These are phyloP conservation scores for Pyrenochaeta sp. DNA, from an alignment of 2,329 filamentous ascomycete genomes.

Conservation along the genomic window DNA sequence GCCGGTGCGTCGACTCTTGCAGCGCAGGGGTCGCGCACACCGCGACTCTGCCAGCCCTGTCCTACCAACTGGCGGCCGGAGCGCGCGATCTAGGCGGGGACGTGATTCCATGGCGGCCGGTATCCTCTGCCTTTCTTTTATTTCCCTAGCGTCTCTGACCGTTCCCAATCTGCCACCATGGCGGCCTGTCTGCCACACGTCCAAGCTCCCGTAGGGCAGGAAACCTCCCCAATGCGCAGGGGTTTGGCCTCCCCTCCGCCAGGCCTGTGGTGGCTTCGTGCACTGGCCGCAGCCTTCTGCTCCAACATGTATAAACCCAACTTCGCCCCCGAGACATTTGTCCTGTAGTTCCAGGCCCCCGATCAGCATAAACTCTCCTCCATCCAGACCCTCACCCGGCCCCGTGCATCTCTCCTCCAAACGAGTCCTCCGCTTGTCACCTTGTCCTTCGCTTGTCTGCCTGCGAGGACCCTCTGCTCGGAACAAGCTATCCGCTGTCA, in stretches of 20 bases:
- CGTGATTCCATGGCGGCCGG: constrained; percentile 35
- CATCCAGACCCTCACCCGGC: constrained; percentile 27
- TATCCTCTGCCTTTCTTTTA: constrained; percentile 41
- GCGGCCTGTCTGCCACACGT: constrained; percentile 42
- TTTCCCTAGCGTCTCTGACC: constrained; percentile 48
- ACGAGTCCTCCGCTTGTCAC: constrained; percentile 23
- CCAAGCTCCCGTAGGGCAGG: constrained; percentile 44
- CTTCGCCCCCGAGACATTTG: constrained; percentile 43
- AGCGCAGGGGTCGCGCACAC: constrained; percentile 41
- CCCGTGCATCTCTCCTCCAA: constrained; percentile 13
- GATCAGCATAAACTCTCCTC: constrained; percentile 38
- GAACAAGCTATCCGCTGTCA: constrained; percentile 34
- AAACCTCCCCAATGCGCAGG: constrained; percentile 31
- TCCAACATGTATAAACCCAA: constrained; percentile 49
- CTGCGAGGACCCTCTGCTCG: constrained; percentile 30
- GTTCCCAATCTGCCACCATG: constrained; percentile 43
- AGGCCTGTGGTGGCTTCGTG: constrained; percentile 44
- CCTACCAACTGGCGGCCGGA: constrained; percentile 43
- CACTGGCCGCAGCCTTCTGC: constrained; percentile 37
- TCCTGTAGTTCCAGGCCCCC: constrained; percentile 39
- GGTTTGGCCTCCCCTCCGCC: constrained; percentile 33
- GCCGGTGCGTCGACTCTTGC: constrained; percentile 28
- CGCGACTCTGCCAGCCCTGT: constrained; percentile 40
- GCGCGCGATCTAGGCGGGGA: constrained; percentile 50
- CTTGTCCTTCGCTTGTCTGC: constrained; percentile 35